phyloP scores from a whole-genome alignment of 805 yeast species.

The Starmera quercuum region DNA sequence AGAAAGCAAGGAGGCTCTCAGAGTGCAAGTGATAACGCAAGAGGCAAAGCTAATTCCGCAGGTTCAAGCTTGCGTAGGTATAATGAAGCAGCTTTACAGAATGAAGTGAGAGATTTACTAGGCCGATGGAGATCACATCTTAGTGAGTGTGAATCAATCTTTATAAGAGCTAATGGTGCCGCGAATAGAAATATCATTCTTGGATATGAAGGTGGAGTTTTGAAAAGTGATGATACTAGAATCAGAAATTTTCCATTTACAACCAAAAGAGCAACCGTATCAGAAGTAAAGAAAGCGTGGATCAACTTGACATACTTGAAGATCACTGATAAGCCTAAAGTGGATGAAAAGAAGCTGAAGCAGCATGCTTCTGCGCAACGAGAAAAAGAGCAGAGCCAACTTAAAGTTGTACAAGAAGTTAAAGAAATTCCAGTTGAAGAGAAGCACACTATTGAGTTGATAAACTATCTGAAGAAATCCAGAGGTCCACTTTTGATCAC shows the following conservation, averaged over 20 bases:
- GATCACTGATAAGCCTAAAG: constrained; percentile 47
- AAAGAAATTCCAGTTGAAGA: constrained; percentile 29
- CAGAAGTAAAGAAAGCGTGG: constrained; percentile 84
- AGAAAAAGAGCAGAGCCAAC: constrained; percentile 17
- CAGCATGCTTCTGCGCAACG: constrained; percentile 21
- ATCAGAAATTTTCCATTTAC: constrained; percentile 78
- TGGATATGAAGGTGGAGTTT: constrained; percentile 55
- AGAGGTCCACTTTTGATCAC: constrained; percentile 67
- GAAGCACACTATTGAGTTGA: constrained; percentile 48
- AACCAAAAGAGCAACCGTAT: constrained; percentile 77
- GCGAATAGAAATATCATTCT: constrained; percentile 55
- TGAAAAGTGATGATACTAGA: constrained; percentile 48
- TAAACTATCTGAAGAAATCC: constrained; percentile 57
- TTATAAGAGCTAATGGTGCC: constrained; percentile 73
- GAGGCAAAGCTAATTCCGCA: constrained; percentile 94
- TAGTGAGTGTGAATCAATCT: constrained; percentile 59
- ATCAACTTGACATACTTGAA: constrained; percentile 57
- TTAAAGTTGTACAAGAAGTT: constrained; percentile 9
- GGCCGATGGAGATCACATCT: constrained; percentile 56
- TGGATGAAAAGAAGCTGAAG: constrained; percentile 19
- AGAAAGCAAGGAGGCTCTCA: constrained; percentile 98
- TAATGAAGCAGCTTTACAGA: constrained; percentile 75
- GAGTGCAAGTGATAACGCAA: constrained; percentile 82
- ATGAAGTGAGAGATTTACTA: constrained; percentile 69
- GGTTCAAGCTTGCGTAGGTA: constrained; percentile 87